These are phyloP conservation scores for Pichia sorboxylosa DNA, from an alignment of 1,139 yeast species.

Conservation along the genomic window DNA sequence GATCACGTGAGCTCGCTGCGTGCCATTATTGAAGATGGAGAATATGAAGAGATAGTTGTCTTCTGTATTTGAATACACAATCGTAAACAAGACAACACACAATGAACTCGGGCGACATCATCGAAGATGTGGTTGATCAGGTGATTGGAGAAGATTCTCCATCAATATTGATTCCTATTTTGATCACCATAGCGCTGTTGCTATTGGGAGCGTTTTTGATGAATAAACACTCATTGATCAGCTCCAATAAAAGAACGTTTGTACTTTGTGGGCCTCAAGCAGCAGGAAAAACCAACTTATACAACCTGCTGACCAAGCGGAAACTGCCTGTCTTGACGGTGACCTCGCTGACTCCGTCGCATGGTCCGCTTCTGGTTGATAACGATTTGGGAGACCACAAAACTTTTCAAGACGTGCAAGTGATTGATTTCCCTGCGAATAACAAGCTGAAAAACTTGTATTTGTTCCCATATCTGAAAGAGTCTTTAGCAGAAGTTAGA, in stretches of 20 bases:
- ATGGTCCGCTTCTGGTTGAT: conserved; percentile 22
- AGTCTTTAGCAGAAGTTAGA: conserved; percentile 35
- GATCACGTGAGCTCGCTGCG: too few species aligned
- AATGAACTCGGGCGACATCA: too few species aligned
- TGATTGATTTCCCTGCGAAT: conserved; percentile 84
- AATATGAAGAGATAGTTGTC: too few species aligned
- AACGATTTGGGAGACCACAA: conserved; percentile 18
- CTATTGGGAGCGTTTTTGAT: conserved; percentile 15
- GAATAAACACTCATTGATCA: conserved; percentile 22
- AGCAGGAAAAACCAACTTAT: conserved; percentile 70
- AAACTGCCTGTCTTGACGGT: conserved; percentile 28
- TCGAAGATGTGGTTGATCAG: too few species aligned
- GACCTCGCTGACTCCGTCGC: conserved; percentile 35
- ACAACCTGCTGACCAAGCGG: conserved; percentile 25
- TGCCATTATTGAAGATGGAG: too few species aligned
- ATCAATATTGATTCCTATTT: conserved; percentile 11
- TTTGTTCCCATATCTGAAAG: conserved; percentile 28
- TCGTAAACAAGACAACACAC: too few species aligned
- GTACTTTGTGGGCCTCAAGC: conserved; percentile 62
- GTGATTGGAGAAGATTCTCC: too few species aligned
- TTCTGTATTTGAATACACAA: too few species aligned
- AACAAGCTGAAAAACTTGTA: conserved; percentile 47
- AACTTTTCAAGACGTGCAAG: conserved; percentile 25
- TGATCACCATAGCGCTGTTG: conserved; percentile 16
- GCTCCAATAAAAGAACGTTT: conserved; percentile 33